These are phyloP conservation scores for Aspergillus avenaceus DNA, from an alignment of 495 filamentous ascomycete species.

Conservation along the genomic window DNA sequence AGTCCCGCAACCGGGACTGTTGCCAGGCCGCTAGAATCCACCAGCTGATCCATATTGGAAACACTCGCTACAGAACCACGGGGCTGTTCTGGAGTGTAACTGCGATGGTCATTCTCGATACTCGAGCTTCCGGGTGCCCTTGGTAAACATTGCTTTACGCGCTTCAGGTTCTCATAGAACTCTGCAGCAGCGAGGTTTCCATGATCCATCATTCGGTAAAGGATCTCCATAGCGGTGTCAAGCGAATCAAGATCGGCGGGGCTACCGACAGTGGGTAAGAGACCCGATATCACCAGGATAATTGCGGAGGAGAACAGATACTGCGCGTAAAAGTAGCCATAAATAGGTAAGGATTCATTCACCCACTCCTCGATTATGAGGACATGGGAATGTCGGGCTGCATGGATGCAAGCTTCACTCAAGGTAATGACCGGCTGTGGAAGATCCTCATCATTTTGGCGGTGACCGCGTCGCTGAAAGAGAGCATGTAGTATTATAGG, in stretches of 20 bases:
- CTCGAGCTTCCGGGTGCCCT: not conserved
- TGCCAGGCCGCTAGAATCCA: not conserved
- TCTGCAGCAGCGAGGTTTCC: slow-evolving; percentile 30
- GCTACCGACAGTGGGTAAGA: slow-evolving; percentile 15
- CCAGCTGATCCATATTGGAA: not conserved
- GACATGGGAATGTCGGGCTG: slow-evolving; percentile 24
- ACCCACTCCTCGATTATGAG: slow-evolving; percentile 34
- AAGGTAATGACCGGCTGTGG: slow-evolving; percentile 22
- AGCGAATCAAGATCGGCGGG: slow-evolving; percentile 18
- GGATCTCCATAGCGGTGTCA: slow-evolving; percentile 26
- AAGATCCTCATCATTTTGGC: slow-evolving; percentile 5
- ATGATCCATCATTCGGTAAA: slow-evolving; percentile 23
- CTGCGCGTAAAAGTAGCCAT: slow-evolving; percentile 33
- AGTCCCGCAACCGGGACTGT: slow-evolving; percentile 2
- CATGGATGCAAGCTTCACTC: slow-evolving; percentile 29
- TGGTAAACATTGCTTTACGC: slow-evolving; percentile 12
- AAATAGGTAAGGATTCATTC: slow-evolving; percentile 28
- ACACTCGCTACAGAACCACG: not conserved
- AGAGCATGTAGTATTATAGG: slow-evolving; percentile 27
- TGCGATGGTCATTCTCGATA: not conserved
- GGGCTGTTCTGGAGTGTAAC: not conserved
- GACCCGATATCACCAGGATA: slow-evolving; percentile 29
- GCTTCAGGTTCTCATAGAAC: slow-evolving; percentile 27
- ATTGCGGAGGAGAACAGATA: slow-evolving; percentile 30
- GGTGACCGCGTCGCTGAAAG: slow-evolving; percentile 11